Conservation (phyloP, 306 rosid genomes). For the Cicer pinnatifidum region DNA sequence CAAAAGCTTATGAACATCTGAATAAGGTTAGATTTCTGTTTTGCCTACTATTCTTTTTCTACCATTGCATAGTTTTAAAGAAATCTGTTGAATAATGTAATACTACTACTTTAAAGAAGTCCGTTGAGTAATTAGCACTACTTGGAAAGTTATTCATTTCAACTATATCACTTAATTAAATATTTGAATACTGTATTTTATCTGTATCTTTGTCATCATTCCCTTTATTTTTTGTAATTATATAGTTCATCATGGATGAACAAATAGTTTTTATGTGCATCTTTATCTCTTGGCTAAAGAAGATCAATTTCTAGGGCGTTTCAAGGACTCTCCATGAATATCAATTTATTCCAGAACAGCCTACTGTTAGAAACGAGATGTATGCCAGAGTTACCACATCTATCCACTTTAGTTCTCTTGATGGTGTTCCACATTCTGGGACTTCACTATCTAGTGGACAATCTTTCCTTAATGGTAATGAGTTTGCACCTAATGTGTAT, state of each 20-base stretch:
- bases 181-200: constrained; percentile 10
- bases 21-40: constrained; percentile 56
- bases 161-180: neutral
- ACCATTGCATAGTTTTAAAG: constrained; percentile 23
- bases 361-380: constrained; percentile 62
- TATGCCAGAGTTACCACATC: constrained; percentile 56
- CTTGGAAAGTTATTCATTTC: neutral
- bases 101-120: constrained; percentile 5
- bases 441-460: constrained; percentile 48
- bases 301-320: constrained; percentile 53
- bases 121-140: neutral
- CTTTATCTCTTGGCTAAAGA: constrained; percentile 27
- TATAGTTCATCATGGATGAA: constrained; percentile 8
- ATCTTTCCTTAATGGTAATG: constrained; percentile 52
- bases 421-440: constrained; percentile 51
- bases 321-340: constrained; percentile 73
- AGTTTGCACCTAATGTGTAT: constrained; percentile 53
- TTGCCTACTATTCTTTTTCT: neutral
- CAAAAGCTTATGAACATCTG: constrained; percentile 52
- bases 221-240: constrained; percentile 20
- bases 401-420: constrained; percentile 55
- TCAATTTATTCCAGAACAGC: constrained; percentile 81
- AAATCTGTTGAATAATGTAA: constrained; percentile 7
- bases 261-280: constrained; percentile 21
- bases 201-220: constrained; percentile 19